Percentiles rank a stretch among this genome's conserved stretches.
Evolutionary conservation across 176 grass and related monocot genomes (phyloP).

Genomic region (Aegilops bicornis): DNA sequence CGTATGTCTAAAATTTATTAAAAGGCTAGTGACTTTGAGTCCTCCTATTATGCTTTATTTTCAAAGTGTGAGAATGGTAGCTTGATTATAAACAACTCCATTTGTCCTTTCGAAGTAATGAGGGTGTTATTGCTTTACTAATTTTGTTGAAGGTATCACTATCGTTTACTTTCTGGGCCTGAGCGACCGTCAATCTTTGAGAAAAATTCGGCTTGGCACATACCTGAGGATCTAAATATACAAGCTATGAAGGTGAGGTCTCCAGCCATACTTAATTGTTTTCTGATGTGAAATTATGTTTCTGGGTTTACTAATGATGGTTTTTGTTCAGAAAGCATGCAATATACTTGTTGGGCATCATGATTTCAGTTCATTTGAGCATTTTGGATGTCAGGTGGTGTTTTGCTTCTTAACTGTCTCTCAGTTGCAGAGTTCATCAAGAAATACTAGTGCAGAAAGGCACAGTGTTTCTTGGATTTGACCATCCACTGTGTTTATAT

Average conservation of each 20-base stretch:
- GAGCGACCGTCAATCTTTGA: conserved; percentile 77
- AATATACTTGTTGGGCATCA: conserved; percentile 72
- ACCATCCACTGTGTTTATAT: conserved; percentile 12
- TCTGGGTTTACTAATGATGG: conserved; percentile 7
- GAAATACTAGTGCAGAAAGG: conserved; percentile 17
- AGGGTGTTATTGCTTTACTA: conserved; percentile 16
- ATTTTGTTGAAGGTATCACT: conserved; percentile 70
- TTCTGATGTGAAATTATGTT: conserved; percentile 20
- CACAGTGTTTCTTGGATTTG: not conserved
- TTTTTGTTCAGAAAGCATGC: conserved; percentile 82
- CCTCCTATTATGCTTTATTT: not conserved
- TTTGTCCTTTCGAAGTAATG: conserved; percentile 11
- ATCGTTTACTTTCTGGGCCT: conserved; percentile 81
- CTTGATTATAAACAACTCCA: conserved; percentile 3
- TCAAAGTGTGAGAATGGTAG: conserved; percentile 12
- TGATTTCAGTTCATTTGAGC: conserved; percentile 99
- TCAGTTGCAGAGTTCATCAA: conserved; percentile 25
- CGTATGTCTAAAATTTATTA: conserved; percentile 13
- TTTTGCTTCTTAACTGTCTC: conserved; percentile 32
- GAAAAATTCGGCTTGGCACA: conserved; percentile 81
- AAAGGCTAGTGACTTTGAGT: conserved; percentile 8
- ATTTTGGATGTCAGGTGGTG: conserved; percentile 83
- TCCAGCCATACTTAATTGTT: conserved; percentile 14
- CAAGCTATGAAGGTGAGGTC: conserved; percentile 69
- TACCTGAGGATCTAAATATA: conserved; percentile 74